These are phyloP conservation scores for Coix lacrymajobi DNA, from an alignment of 176 grass and related monocot species.

Conservation along the genomic window DNA sequence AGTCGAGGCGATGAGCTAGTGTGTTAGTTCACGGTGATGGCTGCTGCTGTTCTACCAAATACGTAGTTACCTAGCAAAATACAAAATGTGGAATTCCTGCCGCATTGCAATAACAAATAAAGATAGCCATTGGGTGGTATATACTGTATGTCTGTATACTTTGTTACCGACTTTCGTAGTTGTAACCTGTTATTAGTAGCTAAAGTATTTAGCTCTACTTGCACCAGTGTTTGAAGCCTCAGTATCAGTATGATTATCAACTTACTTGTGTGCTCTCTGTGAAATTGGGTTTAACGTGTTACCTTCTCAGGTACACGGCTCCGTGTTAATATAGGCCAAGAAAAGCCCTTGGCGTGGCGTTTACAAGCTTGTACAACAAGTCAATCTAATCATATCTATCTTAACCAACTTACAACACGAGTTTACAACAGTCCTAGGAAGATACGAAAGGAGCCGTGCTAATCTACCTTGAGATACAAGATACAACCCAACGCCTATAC, in stretches of 20 bases:
- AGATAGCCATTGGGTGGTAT: not conserved
- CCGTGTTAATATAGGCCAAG: too few species aligned
- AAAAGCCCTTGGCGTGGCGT: too few species aligned
- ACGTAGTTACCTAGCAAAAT: not conserved
- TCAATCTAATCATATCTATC: too few species aligned
- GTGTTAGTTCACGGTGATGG: not conserved
- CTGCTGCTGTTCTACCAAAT: not conserved
- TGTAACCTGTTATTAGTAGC: not conserved
- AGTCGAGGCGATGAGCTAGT: conserved; percentile 30
- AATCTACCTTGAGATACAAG: too few species aligned
- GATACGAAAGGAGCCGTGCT: too few species aligned
- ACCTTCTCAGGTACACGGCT: too few species aligned
- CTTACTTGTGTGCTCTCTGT: too few species aligned
- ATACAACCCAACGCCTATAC: too few species aligned
- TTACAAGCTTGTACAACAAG: too few species aligned
- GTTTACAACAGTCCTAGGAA: too few species aligned
- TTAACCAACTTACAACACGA: too few species aligned
- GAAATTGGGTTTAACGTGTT: too few species aligned
- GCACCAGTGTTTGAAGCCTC: not conserved
- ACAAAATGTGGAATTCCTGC: not conserved
- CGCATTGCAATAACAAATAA: not conserved
- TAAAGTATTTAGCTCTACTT: not conserved
- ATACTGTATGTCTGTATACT: not conserved
- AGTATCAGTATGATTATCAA: not conserved
- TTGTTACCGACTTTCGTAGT: not conserved